Percentiles rank a stretch among this genome's conserved stretches.
These are phyloP conservation scores for Allomyces macrogynus DNA, from an alignment of 192 early-diverging fungal genomes.

Conservation along the genomic window DNA sequence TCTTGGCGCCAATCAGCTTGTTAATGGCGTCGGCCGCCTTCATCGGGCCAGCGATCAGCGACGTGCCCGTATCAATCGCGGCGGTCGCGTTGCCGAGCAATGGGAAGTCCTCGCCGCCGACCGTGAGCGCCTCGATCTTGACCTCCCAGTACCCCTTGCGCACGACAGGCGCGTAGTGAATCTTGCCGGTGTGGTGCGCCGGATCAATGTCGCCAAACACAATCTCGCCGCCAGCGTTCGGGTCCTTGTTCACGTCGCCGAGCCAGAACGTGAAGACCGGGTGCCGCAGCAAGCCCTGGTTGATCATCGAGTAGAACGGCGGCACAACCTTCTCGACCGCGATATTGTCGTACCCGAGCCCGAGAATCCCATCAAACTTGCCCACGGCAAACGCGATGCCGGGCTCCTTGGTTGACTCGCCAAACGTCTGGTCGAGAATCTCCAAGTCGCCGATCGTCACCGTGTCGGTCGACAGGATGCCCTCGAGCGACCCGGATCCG, in stretches of 20 bases:
- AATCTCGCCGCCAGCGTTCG: constrained; percentile 63
- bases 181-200: constrained; percentile 33
- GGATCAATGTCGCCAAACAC: constrained; percentile 68
- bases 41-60: constrained; percentile 58
- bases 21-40: constrained; percentile 74
- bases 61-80: constrained; percentile 83
- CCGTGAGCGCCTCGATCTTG: constrained; percentile 48
- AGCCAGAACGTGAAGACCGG: constrained; percentile 83
- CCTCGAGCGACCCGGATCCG: constrained; percentile 80
- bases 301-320: constrained; percentile 87
- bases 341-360: constrained; percentile 74
- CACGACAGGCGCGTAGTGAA: constrained; percentile 63
- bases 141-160: constrained; percentile 98
- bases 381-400: constrained; percentile 86
- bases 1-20: constrained; percentile 72
- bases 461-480: constrained; percentile 69
- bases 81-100: constrained; percentile 39
- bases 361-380: constrained; percentile 93
- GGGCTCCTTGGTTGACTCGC: constrained; percentile 90
- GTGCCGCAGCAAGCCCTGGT: constrained; percentile 52
- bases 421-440: constrained; percentile 64
- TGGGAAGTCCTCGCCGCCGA: constrained; percentile 56
- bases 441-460: constrained; percentile 50
- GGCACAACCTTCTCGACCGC: constrained; percentile 73
- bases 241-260: constrained; percentile 38